Percentiles rank a stretch among this genome's conserved stretches.
Evolutionary conservation across 2,329 filamentous ascomycete species (phyloP).

Genomic region (Phoma sp.): DNA sequence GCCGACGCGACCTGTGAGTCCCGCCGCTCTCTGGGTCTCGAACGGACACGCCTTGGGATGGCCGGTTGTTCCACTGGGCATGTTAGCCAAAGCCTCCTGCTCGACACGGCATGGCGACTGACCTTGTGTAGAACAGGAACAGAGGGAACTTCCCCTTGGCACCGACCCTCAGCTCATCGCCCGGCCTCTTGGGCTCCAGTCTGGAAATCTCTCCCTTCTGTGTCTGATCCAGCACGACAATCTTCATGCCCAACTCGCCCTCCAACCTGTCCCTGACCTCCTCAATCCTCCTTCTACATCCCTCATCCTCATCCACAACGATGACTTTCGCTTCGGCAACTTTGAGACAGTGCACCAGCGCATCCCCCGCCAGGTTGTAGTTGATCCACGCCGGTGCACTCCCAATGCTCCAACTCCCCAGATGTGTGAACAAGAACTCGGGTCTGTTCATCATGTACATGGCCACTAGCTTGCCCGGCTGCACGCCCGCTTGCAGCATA

Average conservation of each 20-base stretch:
- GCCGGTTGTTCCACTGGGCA: conserved; percentile 71
- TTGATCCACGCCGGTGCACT: conserved; percentile 75
- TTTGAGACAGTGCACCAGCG: conserved; percentile 70
- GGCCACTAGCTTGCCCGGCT: conserved; percentile 66
- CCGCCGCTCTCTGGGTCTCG: conserved; percentile 58
- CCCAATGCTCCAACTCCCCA: conserved; percentile 70
- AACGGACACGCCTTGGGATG: conserved; percentile 74
- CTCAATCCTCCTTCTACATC: conserved; percentile 64
- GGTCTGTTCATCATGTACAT: conserved; percentile 72
- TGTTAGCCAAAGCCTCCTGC: conserved; percentile 14
- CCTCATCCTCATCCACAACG: conserved; percentile 56
- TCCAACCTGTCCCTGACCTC: conserved; percentile 57
- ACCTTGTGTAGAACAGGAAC: conserved; percentile 73
- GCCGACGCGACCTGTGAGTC: conserved; percentile 45
- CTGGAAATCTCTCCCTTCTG: conserved; percentile 57
- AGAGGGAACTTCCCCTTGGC: conserved; percentile 63
- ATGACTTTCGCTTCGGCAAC: conserved; percentile 60
- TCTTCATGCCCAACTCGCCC: conserved; percentile 63
- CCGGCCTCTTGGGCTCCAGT: conserved; percentile 59
- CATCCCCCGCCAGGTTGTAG: conserved; percentile 68
- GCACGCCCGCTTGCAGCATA: conserved; percentile 57
- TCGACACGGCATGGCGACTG: conserved; percentile 11
- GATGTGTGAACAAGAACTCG: conserved; percentile 70
- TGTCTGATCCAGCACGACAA: conserved; percentile 60
- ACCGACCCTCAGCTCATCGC: conserved; percentile 61